Evolutionary conservation across 2,329 filamentous ascomycete genomes (phyloP).

Genomic region (Colletotrichum sp.): DNA sequence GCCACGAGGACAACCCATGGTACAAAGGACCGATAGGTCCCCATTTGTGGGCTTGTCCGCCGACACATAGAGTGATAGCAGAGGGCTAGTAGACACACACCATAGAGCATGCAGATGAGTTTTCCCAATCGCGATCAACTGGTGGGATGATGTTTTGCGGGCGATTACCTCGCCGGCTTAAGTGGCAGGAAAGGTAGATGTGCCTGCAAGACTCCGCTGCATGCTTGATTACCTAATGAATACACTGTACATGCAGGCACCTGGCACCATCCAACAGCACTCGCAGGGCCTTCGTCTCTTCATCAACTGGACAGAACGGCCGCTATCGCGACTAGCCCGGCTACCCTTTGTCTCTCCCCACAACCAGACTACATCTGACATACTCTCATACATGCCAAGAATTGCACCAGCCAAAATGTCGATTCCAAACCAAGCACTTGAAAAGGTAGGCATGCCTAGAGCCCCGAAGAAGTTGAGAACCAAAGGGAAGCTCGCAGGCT

Average conservation of each 20-base stretch:
- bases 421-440: constrained; percentile 90
- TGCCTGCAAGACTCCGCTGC: background rate
- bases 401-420: constrained; percentile 69
- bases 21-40: background rate
- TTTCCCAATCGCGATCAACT: background rate
- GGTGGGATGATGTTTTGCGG: background rate
- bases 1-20: background rate
- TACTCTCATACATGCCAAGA: background rate
- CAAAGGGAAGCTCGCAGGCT: background rate
- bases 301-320: background rate
- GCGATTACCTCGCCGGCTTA: background rate
- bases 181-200: background rate
- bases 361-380: background rate
- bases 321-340: background rate
- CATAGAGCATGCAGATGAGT: background rate
- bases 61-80: too few species aligned
- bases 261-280: background rate
- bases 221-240: background rate
- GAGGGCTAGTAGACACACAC: background rate
- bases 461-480: background rate
- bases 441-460: constrained; percentile 69
- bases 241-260: background rate
- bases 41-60: background rate
- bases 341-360: background rate
- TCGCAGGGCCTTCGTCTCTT: background rate